Conservation (phyloP, 2,329 filamentous ascomycete genomes). For the Bisporella sp. region DNA sequence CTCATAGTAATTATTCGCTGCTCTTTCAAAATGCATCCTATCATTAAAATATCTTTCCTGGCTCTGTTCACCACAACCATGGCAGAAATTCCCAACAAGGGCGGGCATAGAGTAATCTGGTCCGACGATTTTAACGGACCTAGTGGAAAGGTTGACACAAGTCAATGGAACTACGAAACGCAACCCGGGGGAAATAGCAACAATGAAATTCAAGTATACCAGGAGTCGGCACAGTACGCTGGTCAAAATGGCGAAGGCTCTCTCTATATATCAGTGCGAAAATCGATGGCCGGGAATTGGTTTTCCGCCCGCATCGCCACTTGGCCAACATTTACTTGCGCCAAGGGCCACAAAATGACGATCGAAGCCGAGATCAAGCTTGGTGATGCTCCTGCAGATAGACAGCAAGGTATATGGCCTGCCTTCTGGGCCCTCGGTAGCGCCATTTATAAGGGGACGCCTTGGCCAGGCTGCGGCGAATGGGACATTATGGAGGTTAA, state of each 20-base stretch:
- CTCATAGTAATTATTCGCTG: too few relatives aligned
- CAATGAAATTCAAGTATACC: too few relatives aligned
- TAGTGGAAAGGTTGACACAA: too few relatives aligned
- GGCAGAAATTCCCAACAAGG: too few relatives aligned
- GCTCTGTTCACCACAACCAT: too few relatives aligned
- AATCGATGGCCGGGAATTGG: constrained; percentile 28
- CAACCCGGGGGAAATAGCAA: too few relatives aligned
- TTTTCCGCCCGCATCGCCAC: constrained; percentile 40
- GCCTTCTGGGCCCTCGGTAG: constrained; percentile 40
- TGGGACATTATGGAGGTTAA: constrained; percentile 38
- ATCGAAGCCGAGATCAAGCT: constrained; percentile 34
- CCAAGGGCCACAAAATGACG: constrained; percentile 28
- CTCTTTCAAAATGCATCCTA: too few relatives aligned
- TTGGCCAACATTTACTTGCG: constrained; percentile 27
- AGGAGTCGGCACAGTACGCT: too few relatives aligned
- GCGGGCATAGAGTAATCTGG: too few relatives aligned
- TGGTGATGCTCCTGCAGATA: constrained; percentile 18
- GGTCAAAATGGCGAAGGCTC: constrained; percentile 14
- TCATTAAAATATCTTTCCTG: too few relatives aligned
- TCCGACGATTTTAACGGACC: too few relatives aligned
- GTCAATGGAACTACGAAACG: too few relatives aligned
- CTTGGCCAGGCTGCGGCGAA: constrained; percentile 38
- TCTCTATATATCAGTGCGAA: constrained; percentile 32
- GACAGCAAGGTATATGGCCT: constrained; percentile 38
- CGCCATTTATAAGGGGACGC: constrained; percentile 28